A percentile compares a stretch with the other conserved stretches of the same genome.
phyloP scores from a whole-genome alignment of 352 stramenopile genomes.

The Phytophthora syringae region DNA sequence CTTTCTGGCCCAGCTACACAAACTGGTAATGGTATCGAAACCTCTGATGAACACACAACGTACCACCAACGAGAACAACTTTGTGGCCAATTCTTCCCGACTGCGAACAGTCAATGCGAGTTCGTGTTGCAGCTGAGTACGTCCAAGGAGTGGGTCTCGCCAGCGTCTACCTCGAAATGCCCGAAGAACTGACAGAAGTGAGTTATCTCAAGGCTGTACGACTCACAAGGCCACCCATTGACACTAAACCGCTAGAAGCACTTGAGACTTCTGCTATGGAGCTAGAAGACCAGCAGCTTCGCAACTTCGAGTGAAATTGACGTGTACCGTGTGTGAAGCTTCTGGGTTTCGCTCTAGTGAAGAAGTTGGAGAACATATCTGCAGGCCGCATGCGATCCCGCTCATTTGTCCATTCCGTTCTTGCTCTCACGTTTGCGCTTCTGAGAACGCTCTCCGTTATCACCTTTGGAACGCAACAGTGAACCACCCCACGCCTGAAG shows the following conservation, averaged over 20 bases:
- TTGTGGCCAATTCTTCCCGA: constrained; percentile 68
- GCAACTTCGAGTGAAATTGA: constrained; percentile 40
- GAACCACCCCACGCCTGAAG: constrained; percentile 56
- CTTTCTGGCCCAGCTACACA: too few species aligned
- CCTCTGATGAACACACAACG: too few species aligned
- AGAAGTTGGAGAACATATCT: constrained; percentile 67
- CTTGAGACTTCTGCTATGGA: constrained; percentile 48
- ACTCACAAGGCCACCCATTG: constrained; percentile 41
- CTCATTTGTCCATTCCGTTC: constrained; percentile 79
- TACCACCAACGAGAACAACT: constrained; percentile 54
- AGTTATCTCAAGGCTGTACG: constrained; percentile 58
- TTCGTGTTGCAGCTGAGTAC: constrained; percentile 73
- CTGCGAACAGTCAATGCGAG: constrained; percentile 47
- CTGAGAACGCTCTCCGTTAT: constrained; percentile 70
- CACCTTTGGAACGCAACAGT: constrained; percentile 79
- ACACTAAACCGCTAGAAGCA: constrained; percentile 53
- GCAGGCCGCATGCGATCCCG: constrained; percentile 58
- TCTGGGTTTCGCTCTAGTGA: constrained; percentile 24
- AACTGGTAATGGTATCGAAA: too few species aligned
- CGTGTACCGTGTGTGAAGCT: constrained; percentile 61
- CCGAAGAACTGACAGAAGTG: constrained; percentile 61
- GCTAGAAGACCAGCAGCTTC: constrained; percentile 45
- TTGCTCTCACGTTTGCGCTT: constrained; percentile 73
- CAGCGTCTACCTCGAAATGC: constrained; percentile 62
- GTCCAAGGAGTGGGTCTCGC: constrained; percentile 58